These are phyloP conservation scores for Calonectria hongkongensis DNA, from an alignment of 2,329 filamentous ascomycete species.

Conservation along the genomic window DNA sequence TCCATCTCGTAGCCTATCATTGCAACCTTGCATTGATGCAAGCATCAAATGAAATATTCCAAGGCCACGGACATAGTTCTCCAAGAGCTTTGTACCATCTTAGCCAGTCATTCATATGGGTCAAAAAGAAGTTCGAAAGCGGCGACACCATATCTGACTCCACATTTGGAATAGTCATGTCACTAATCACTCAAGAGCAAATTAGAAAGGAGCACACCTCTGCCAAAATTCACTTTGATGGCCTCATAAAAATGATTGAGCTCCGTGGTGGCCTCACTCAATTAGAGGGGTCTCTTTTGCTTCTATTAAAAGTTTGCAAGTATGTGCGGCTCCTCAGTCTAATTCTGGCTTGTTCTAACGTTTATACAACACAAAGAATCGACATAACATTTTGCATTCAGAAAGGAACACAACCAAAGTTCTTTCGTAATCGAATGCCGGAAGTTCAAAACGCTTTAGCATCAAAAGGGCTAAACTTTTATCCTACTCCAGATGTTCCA, in stretches of 20 bases:
- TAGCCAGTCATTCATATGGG: constrained; percentile 46
- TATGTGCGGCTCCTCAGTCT: constrained; percentile 29
- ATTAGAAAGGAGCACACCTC: constrained; percentile 38
- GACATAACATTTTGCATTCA: constrained; percentile 41
- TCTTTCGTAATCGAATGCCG: constrained; percentile 42
- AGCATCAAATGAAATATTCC: constrained; percentile 49
- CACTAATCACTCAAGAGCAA: constrained; percentile 53
- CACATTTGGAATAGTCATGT: constrained; percentile 54
- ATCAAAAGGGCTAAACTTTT: constrained; percentile 25
- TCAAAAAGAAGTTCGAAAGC: constrained; percentile 49
- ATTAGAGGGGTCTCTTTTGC: constrained; percentile 44
- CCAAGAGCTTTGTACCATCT: constrained; percentile 49
- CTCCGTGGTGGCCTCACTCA: constrained; percentile 44
- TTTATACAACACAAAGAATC: constrained; percentile 13
- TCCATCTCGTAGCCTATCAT: constrained; percentile 33
- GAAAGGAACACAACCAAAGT: constrained; percentile 35
- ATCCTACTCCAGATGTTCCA: neutral
- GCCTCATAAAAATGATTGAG: constrained; percentile 46
- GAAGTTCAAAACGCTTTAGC: constrained; percentile 16
- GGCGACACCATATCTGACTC: constrained; percentile 52
- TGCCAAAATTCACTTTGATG: constrained; percentile 45
- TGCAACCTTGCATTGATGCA: constrained; percentile 50
- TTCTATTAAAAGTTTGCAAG: constrained; percentile 54
- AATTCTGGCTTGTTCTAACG: too few species aligned
- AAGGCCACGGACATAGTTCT: constrained; percentile 33